These are phyloP conservation scores for Elongisporangium prolatum DNA, from an alignment of 352 stramenopile genomes.

Conservation along the genomic window DNA sequence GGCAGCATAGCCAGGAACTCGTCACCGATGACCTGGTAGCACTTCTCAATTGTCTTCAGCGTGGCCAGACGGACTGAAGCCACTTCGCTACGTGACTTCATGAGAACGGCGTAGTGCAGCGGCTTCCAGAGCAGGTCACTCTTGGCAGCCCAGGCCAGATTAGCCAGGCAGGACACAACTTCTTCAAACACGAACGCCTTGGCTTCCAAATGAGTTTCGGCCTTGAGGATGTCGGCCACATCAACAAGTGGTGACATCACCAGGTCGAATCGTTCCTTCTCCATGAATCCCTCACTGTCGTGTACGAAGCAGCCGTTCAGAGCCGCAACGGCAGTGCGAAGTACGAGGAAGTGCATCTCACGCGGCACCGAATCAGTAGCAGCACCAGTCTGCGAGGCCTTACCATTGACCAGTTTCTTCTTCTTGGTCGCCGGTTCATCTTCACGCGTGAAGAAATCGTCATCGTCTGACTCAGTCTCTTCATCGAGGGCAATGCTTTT, in stretches of 20 bases:
- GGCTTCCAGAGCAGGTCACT: constrained; percentile 88
- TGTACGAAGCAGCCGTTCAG: constrained; percentile 83
- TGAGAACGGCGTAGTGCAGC: constrained; percentile 84
- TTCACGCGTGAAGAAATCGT: constrained; percentile 51
- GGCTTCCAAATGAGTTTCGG: constrained; percentile 21
- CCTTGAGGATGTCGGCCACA: constrained; percentile 64
- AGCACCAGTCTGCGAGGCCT: constrained; percentile 1
- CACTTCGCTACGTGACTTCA: constrained; percentile 77
- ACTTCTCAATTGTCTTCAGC: constrained; percentile 80
- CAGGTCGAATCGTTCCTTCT: constrained; percentile 82
- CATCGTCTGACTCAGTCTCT: constrained; percentile 40
- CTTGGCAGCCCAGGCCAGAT: constrained; percentile 82
- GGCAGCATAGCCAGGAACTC: constrained; percentile 88
- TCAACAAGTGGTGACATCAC: constrained; percentile 74
- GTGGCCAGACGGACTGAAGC: constrained; percentile 64
- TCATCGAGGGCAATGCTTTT: constrained; percentile 29
- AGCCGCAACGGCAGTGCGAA: constrained; percentile 57
- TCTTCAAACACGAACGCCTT: constrained; percentile 62
- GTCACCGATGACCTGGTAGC: constrained; percentile 83
- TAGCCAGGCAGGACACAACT: constrained; percentile 63
- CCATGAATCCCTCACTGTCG: constrained; percentile 83
- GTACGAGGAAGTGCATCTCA: constrained; percentile 35
- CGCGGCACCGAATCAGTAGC: constrained; percentile 19
- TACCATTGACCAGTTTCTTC: constrained; percentile 34
- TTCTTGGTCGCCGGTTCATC: constrained; percentile 40